Conservation (phyloP, 78 protist species). For the Protostelium mycophagum region DNA sequence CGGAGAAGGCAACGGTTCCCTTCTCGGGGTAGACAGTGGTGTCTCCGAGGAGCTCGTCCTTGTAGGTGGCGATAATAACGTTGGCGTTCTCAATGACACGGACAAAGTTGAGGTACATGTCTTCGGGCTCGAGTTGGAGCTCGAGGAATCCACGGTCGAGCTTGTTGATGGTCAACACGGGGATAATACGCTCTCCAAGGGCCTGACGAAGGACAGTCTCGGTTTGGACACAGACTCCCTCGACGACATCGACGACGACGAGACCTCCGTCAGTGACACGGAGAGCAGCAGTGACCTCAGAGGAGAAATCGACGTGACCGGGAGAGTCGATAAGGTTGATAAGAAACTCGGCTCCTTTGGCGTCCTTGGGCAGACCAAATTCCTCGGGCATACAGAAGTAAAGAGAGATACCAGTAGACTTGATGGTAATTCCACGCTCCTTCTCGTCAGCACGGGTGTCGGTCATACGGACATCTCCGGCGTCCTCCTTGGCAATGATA, state of each 20-base stretch:
- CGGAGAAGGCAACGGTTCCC: conserved; percentile 96
- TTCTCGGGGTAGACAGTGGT: conserved; percentile 77
- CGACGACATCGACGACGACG: conserved; percentile 99
- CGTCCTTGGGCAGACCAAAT: conserved; percentile 40
- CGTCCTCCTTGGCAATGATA: conserved; percentile 91
- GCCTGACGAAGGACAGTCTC: conserved; percentile 99
- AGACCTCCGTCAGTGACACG: conserved; percentile 99
- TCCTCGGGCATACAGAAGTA: conserved; percentile 75
- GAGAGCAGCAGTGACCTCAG: conserved; percentile 99
- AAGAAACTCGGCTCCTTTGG: conserved; percentile 66
- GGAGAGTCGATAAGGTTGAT: conserved; percentile 99
- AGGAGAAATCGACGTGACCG: conserved; percentile 98
- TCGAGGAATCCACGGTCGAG: conserved; percentile 96
- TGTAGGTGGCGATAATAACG: conserved; percentile 87
- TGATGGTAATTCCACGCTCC: conserved; percentile 99
- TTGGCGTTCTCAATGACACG: conserved; percentile 88
- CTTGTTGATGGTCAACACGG: conserved; percentile 97
- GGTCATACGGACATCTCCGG: conserved; percentile 96
- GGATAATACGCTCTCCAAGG: conserved; percentile 97
- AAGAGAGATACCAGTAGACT: conserved; percentile 96
- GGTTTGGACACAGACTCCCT: conserved; percentile 99
- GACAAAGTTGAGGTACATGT: conserved; percentile 82
- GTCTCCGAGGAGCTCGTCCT: conserved; percentile 92
- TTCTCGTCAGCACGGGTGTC: conserved; percentile 97
- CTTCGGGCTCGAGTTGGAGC: conserved; percentile 94